Base-by-base conservation (phyloP, 441 rosid genomes). In the Bocquillonia castaneifolia region DNA sequence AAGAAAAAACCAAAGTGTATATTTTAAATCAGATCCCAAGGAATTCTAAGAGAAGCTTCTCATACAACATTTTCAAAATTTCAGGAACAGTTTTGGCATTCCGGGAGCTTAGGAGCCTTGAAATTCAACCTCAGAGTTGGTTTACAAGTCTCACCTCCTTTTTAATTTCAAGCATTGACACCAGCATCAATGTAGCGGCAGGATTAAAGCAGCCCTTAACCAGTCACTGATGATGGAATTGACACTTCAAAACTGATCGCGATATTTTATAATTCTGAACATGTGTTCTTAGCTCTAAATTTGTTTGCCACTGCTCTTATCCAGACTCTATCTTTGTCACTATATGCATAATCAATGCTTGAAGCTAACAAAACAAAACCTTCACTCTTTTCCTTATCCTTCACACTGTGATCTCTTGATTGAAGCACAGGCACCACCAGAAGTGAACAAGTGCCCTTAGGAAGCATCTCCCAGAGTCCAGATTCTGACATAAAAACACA, bases 261-360 rank as follows among this genome's bases (percentile, higher is more conserved):
- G 60, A 70, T 71, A 58, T 72, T 7, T 64, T 73, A 75, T 37
- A 52, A 71, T 63, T 70, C 55, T 68, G 76, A 44, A 50, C 62
- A 22, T 66, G 64, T 37, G 61, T 44, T 71, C 76, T 82, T 76
- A 81, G 88, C 85, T 79, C 76, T 61, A 69, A 89, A 84, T 81
- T 87, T 91, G 76, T 84, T 82, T 44, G 92, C 86, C 72, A 89
- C 66, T 39, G 88, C 92, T 85, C 64, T 75, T 74, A 85, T 89
- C 96, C 96, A 89, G 71, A 89, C 88, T 82, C 84, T 88, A 67
- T 90, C 94, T 78, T 88, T 87, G 60, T 90, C 85, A 36, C 71
- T 76, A 74, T 87, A 90, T 3, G 94, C 97, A 77, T 82, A 89
- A 60, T 73, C 77, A 65, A 79, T 77, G 74, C 93, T 86, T 63